Percentiles rank a stretch among this genome's conserved stretches.
These are phyloP conservation scores for Trichoderma cornu-damae DNA, from an alignment of 2,329 filamentous ascomycete genomes.

Conservation along the genomic window DNA sequence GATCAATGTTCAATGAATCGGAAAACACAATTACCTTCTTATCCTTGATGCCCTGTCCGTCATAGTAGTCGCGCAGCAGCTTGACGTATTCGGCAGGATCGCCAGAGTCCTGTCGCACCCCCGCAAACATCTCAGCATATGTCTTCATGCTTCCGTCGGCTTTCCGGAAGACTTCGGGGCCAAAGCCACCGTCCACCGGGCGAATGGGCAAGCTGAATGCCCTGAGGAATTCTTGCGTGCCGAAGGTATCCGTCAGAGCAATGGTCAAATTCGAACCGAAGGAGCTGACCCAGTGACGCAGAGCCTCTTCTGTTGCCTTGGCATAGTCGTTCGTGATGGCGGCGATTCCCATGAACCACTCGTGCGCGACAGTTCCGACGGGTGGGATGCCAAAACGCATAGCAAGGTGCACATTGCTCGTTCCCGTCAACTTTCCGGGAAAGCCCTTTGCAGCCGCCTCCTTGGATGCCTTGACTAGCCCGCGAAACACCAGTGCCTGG, in stretches of 20 bases:
- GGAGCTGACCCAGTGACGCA: constrained; percentile 84
- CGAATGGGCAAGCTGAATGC: constrained; percentile 67
- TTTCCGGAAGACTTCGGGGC: constrained; percentile 39
- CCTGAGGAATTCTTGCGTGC: constrained; percentile 80
- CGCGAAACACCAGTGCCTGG: constrained; percentile 84
- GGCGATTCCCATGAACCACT: constrained; percentile 99
- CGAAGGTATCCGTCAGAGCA: constrained; percentile 93
- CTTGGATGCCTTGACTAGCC: constrained; percentile 71
- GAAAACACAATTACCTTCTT: constrained; percentile 93
- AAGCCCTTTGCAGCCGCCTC: constrained; percentile 61
- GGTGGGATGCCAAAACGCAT: constrained; percentile 85
- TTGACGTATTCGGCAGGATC: constrained; percentile 76
- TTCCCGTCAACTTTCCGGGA: constrained; percentile 72
- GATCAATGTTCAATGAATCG: constrained; percentile 86
- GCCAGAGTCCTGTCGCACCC: constrained; percentile 85
- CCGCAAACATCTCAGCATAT: constrained; percentile 77
- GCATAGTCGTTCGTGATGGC: constrained; percentile 84
- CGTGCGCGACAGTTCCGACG: constrained; percentile 85
- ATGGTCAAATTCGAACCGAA: constrained; percentile 84
- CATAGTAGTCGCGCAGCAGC: constrained; percentile 76
- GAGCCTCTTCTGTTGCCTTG: constrained; percentile 73
- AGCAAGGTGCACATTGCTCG: constrained; percentile 94
- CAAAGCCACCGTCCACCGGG: constrained; percentile 39
- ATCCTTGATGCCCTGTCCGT: constrained; percentile 65
- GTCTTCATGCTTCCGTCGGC: constrained; percentile 46